Conservation (phyloP, 352 stramenopile species). For the Globisporangium paroecandrum region DNA sequence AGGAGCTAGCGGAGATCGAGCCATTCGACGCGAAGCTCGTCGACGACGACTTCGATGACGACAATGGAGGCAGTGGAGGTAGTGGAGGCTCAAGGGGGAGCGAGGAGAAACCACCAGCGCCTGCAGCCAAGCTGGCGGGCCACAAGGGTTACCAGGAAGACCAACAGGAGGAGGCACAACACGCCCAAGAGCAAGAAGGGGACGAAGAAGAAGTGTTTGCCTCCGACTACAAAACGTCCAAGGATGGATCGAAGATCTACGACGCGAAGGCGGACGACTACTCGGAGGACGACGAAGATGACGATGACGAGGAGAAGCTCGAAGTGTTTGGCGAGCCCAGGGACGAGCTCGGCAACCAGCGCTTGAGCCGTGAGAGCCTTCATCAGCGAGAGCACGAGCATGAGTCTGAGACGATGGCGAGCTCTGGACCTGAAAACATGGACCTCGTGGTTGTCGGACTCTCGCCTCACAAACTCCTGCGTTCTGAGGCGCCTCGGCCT, state of each 20-base stretch:
- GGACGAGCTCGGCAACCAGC: slow-evolving; percentile 20
- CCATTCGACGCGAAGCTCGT: slow-evolving; percentile 20
- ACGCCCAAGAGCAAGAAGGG: slow-evolving; percentile 8
- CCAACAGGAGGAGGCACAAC: slow-evolving; percentile 15
- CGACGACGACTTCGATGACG: slow-evolving; percentile 15
- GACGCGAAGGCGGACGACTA: slow-evolving; percentile 1
- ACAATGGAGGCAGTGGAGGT: neutral
- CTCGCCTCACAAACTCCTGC: slow-evolving; percentile 33
- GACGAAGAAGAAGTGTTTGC: slow-evolving; percentile 19
- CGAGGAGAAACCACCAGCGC: slow-evolving; percentile 3
- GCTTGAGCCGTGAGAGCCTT: slow-evolving; percentile 8
- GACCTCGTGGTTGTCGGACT: slow-evolving; percentile 39
- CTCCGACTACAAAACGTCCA: slow-evolving; percentile 18
- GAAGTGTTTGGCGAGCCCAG: slow-evolving; percentile 36
- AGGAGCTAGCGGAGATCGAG: slow-evolving; percentile 8
- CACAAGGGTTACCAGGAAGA: slow-evolving; percentile 21
- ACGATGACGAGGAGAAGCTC: slow-evolving; percentile 37
- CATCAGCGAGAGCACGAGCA: slow-evolving; percentile 2
- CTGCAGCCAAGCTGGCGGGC: slow-evolving; percentile 6
- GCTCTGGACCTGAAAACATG: slow-evolving; percentile 6
- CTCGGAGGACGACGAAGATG: slow-evolving; percentile 14
- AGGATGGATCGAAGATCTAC: neutral
- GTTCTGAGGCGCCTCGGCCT: neutral
- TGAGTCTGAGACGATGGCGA: neutral
- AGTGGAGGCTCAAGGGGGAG: neutral